Evolutionary conservation across 345 rosid species (phyloP).

Genomic region (Acer saccharum): DNA sequence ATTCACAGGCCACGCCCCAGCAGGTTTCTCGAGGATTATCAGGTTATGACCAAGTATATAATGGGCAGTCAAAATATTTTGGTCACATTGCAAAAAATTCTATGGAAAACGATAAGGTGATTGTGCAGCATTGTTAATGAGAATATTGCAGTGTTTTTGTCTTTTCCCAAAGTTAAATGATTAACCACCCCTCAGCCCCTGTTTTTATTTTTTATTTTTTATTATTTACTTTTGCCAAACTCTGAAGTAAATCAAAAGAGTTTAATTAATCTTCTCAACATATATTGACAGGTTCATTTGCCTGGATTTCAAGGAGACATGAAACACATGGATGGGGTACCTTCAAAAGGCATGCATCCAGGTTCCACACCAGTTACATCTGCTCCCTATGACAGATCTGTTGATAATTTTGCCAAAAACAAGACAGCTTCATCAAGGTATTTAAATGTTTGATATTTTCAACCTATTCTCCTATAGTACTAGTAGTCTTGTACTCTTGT

Average conservation of each 20-base stretch:
- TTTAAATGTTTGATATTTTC: slow-evolving; percentile 12
- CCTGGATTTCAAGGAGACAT: slow-evolving; percentile 45
- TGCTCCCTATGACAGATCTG: slow-evolving; percentile 42
- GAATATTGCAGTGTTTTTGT: background rate
- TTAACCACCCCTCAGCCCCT: background rate
- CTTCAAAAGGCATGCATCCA: slow-evolving; percentile 38
- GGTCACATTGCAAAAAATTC: slow-evolving; percentile 42
- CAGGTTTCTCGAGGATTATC: slow-evolving; percentile 39
- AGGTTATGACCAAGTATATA: slow-evolving; percentile 31
- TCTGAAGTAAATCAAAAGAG: background rate
- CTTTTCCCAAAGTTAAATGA: background rate
- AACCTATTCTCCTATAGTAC: background rate
- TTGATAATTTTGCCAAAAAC: slow-evolving; percentile 38
- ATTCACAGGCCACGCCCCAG: slow-evolving; percentile 31
- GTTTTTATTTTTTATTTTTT: background rate
- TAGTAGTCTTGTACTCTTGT: background rate
- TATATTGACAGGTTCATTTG: slow-evolving; percentile 35
- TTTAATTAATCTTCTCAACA: slow-evolving; percentile 17
- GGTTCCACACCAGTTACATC: slow-evolving; percentile 44
- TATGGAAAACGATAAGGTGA: slow-evolving; percentile 56
- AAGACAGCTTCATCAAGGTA: slow-evolving; percentile 62
- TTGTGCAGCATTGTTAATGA: background rate
- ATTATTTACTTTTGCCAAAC: background rate
- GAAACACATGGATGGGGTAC: slow-evolving; percentile 36
- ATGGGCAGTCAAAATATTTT: slow-evolving; percentile 43